Evolutionary conservation across 257 asterid genomes (phyloP).

Genomic region (Solanum paucissectum): DNA sequence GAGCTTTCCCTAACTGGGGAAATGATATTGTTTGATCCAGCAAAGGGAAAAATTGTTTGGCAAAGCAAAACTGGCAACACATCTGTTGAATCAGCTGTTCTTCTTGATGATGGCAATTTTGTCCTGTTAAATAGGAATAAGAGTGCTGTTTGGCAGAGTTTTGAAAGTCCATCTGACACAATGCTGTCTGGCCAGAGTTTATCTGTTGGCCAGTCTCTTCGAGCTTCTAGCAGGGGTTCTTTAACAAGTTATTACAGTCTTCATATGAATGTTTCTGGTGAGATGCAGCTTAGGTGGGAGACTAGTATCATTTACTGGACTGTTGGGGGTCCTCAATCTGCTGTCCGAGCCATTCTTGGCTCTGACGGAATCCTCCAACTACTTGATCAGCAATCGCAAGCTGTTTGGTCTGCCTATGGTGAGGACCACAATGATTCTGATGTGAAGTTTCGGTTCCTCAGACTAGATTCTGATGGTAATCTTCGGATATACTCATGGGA

Average conservation of each 20-base stretch:
- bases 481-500: constrained; percentile 38
- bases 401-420: constrained; percentile 25
- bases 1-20: constrained; percentile 21
- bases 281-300: constrained; percentile 34
- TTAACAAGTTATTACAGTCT: constrained; percentile 32
- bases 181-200: constrained; percentile 33
- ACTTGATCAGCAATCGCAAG: constrained; percentile 11
- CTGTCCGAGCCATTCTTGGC: constrained; percentile 8
- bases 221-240: constrained; percentile 17
- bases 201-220: constrained; percentile 14
- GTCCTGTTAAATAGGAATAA: constrained; percentile 10
- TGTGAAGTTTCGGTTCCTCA: constrained; percentile 28
- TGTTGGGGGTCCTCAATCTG: constrained; percentile 7
- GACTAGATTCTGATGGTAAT: constrained; percentile 39
- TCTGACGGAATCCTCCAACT: constrained; percentile 20
- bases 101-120: constrained; percentile 22
- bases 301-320: constrained; percentile 32
- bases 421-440: constrained; percentile 26
- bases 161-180: constrained; percentile 24
- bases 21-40: constrained; percentile 23
- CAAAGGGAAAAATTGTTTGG: constrained; percentile 19
- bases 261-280: constrained; percentile 19
- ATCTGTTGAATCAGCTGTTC: constrained; percentile 24
- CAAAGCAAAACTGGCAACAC: constrained; percentile 20
- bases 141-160: constrained; percentile 26